Evolutionary conservation across 345 rosid species (phyloP).

Genomic region (Citrus sinensis): DNA sequence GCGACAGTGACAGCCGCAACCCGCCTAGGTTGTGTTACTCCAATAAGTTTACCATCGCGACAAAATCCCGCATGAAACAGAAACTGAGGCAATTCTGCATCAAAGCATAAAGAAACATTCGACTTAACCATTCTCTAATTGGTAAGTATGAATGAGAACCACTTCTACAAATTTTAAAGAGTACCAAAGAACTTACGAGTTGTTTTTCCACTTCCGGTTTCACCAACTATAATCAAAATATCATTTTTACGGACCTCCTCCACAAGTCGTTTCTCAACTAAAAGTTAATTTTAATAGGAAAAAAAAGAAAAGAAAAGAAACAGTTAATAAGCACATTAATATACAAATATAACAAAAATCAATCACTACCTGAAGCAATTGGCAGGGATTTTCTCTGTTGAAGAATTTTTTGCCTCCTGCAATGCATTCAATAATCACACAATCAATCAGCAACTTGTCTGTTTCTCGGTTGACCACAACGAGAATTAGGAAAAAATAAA

Average conservation of each 20-base stretch:
- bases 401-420: slow-evolving; percentile 47
- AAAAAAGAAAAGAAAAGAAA: not conserved
- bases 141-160: not conserved
- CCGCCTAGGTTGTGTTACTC: slow-evolving; percentile 89
- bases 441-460: not conserved
- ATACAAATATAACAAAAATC: not conserved
- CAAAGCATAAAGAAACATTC: not conserved
- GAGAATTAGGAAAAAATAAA: not conserved
- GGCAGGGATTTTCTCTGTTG: slow-evolving; percentile 79
- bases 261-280: slow-evolving; percentile 65
- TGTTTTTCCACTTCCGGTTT: slow-evolving; percentile 96
- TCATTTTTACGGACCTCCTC: slow-evolving; percentile 66
- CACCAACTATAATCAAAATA: slow-evolving; percentile 80
- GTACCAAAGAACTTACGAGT: slow-evolving; percentile 54
- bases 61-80: slow-evolving; percentile 72
- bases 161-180: not conserved
- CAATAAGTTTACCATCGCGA: slow-evolving; percentile 63
- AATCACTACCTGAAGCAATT: slow-evolving; percentile 64
- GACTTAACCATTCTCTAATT: not conserved
- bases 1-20: slow-evolving; percentile 93
- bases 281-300: slow-evolving; percentile 5
- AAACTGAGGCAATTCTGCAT: slow-evolving; percentile 82
- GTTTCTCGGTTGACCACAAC: too few species aligned
- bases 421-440: slow-evolving; percentile 13
- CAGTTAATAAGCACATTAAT: slow-evolving; percentile 6